Percentiles rank a stretch among this genome's conserved stretches.
Evolutionary conservation across 1,139 yeast species (phyloP).

Genomic region (Hyphopichia khmerensis): DNA sequence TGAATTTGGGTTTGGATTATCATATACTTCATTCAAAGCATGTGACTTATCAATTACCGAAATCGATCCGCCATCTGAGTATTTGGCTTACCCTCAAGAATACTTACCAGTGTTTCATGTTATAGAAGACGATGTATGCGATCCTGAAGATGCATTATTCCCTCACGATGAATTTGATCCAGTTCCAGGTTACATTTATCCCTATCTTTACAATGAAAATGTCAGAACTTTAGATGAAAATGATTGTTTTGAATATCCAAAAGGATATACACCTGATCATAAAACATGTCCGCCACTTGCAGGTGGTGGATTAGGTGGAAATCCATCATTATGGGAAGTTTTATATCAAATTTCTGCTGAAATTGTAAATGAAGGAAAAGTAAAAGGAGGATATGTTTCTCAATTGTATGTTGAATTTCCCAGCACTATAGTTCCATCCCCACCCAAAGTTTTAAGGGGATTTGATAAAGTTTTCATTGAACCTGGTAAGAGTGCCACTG

Average conservation of each 20-base stretch:
- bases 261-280: slow-evolving; percentile 46
- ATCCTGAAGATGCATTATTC: slow-evolving; percentile 56
- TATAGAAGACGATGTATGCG: slow-evolving; percentile 49
- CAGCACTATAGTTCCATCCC: slow-evolving; percentile 38
- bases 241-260: slow-evolving; percentile 49
- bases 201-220: slow-evolving; percentile 48
- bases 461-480: slow-evolving; percentile 54
- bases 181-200: slow-evolving; percentile 53
- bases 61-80: slow-evolving; percentile 44
- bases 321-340: slow-evolving; percentile 43
- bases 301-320: slow-evolving; percentile 62
- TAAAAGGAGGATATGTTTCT: slow-evolving; percentile 52
- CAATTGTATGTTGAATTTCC: slow-evolving; percentile 62
- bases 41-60: slow-evolving; percentile 40
- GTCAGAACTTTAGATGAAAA: slow-evolving; percentile 39
- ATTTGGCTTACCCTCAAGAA: slow-evolving; percentile 50
- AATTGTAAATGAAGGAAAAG: slow-evolving; percentile 51
- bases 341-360: slow-evolving; percentile 49
- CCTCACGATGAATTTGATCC: slow-evolving; percentile 56
- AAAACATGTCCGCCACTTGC: slow-evolving; percentile 40
- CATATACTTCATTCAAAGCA: slow-evolving; percentile 50
- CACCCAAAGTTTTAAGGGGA: slow-evolving; percentile 56
- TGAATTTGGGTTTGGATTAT: slow-evolving; percentile 63
- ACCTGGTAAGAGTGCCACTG: slow-evolving; percentile 38
- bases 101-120: slow-evolving; percentile 41